A percentile compares a stretch with the other conserved stretches of the same genome.
Conservation (phyloP, 441 rosid species). For the Erysimum pusillum region DNA sequence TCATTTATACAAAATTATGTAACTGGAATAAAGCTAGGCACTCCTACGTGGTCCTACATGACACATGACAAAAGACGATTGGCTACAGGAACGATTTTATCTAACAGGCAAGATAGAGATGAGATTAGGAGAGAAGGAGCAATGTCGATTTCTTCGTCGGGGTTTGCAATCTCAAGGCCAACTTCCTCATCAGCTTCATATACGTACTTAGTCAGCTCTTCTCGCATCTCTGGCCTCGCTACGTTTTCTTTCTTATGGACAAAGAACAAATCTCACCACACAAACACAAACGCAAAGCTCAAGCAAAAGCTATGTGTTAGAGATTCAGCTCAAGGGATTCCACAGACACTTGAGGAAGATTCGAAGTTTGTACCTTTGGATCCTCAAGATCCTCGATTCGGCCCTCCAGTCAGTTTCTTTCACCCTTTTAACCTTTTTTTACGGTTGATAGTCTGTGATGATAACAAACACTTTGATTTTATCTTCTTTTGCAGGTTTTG, state of each 20-base stretch:
- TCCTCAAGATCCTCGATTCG: conserved; percentile 67
- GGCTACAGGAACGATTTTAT: conserved; percentile 26
- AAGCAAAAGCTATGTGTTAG: conserved; percentile 23
- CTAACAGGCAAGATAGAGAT: conserved; percentile 1
- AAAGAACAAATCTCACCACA: conserved; percentile 27
- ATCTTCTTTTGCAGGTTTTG: conserved; percentile 61
- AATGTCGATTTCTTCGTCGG: conserved; percentile 42
- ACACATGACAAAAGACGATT: conserved; percentile 25
- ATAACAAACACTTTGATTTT: conserved; percentile 15
- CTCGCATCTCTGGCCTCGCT: background rate
- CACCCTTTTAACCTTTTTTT: conserved; percentile 19
- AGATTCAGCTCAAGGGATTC: conserved; percentile 57
- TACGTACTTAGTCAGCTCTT: conserved; percentile 17
- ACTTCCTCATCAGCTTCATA: conserved; percentile 21
- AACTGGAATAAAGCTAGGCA: background rate
- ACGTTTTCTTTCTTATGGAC: conserved; percentile 35
- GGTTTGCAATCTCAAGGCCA: conserved; percentile 30
- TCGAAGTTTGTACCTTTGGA: conserved; percentile 82
- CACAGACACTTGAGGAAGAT: conserved; percentile 72
- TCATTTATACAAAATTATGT: background rate
- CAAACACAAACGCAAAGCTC: conserved; percentile 21
- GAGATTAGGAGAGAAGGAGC: conserved; percentile 13
- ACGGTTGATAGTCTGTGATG: conserved; percentile 32
- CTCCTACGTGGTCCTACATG: background rate
- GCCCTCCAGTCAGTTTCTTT: conserved; percentile 90